Evolutionary conservation across 352 stramenopile genomes (phyloP), one percentile per base, ranked within the genome.

Genomic region (Pythium grandisporangium): DNA sequence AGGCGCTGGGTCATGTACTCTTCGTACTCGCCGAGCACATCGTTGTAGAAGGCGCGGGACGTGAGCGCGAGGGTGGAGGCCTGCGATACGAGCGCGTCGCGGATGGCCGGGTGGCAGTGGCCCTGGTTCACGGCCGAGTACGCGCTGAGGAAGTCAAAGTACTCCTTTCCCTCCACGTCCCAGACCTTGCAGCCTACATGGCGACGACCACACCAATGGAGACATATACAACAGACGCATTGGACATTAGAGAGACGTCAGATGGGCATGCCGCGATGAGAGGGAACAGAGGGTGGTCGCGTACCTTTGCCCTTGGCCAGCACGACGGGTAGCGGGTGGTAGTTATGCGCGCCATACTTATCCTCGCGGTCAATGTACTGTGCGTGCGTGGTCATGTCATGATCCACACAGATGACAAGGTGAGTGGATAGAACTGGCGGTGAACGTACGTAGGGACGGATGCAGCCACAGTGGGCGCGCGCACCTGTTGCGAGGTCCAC

Each of bases 41-140:
- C 80, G 58, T 98, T 99, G 70, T 98, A 96, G 61, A 99, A 99
- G 20, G 97, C 97, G 36, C 97, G 90, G 23, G 94, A 99, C 17
- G 96, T 99, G 36, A 99, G 74, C 21, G 93, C 91, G 16, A 99
- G 74, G 45, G 79, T 96, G 42, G 95, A 69, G 12, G 95, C 93
- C 67, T 99, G 96, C 20, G 95, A 67, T 17, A 82, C 73, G 3
- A 99, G 68, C 21, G 95, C 96, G 26, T 73, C 59, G 21, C 99
- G 81, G 60, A 99, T 98, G 54, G 96, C 96, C 0, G 96, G 96
- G 64, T 99, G 96, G 65, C 95, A 98, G 64, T 99, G 96, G 45
- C 96, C 96, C 71, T 61, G 44, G 48, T 55, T 53, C 46, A 96
- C 81, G 35, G 84, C 83, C 51, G 80, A 95, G 66, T 96, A 96